Conservation (phyloP, 73 alveolate genomes). For the Uronychia setigera region DNA sequence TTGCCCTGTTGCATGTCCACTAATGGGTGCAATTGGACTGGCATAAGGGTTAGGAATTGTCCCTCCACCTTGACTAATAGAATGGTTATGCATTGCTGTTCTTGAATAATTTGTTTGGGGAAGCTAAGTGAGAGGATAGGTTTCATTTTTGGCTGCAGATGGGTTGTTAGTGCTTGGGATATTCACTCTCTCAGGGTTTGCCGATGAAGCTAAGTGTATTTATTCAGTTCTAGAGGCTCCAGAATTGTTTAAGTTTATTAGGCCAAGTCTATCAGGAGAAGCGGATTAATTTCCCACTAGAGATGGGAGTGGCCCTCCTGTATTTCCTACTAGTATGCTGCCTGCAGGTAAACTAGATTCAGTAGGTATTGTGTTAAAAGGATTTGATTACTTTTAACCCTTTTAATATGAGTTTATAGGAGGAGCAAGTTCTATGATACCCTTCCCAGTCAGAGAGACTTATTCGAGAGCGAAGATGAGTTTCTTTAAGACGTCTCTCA, state of each 20-base stretch:
- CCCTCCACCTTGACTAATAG: not conserved
- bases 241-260: not conserved
- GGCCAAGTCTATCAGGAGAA: not conserved
- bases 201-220: too few relatives aligned
- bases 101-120: too few relatives aligned
- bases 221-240: not conserved
- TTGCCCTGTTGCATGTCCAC: not conserved
- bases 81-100: not conserved
- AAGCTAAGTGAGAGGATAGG: not conserved
- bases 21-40: not conserved
- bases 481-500: constrained; percentile 61
- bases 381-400: not conserved
- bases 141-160: not conserved
- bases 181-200: not conserved
- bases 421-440: not conserved
- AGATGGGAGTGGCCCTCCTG: not conserved
- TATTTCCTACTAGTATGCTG: too few relatives aligned
- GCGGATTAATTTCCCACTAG: not conserved
- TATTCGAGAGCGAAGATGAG: constrained; percentile 64
- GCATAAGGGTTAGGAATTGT: not conserved
- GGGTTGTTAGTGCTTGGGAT: not conserved
- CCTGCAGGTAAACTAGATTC: not conserved
- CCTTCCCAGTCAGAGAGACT: not conserved
- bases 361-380: not conserved
- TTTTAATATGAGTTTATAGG: not conserved